Evolutionary conservation across 495 filamentous ascomycete genomes (phyloP).

Genomic region (Antarctomyces pellizariae): DNA sequence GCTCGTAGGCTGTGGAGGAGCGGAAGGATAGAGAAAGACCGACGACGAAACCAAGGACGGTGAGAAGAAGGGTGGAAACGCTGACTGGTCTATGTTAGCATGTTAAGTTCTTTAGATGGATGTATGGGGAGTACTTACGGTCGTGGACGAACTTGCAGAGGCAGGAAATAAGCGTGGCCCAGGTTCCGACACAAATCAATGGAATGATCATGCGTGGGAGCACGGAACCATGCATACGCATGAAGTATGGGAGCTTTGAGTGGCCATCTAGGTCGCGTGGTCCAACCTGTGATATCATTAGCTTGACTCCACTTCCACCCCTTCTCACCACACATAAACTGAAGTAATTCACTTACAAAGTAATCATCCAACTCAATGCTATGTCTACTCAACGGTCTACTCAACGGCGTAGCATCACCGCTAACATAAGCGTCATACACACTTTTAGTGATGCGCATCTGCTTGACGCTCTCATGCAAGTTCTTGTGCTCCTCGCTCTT

Average conservation of each 20-base stretch:
- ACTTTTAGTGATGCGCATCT: no score
- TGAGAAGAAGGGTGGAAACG: constrained; percentile 49
- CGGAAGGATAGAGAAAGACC: constrained; percentile 65
- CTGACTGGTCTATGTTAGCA: constrained; percentile 17
- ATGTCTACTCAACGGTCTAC: background rate
- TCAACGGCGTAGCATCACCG: no score
- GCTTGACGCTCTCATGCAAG: no score
- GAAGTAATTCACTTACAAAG: constrained; percentile 19
- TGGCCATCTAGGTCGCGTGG: constrained; percentile 52
- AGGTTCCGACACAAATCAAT: constrained; percentile 36
- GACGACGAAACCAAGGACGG: constrained; percentile 76
- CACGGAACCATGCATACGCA: constrained; percentile 63
- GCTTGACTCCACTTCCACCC: background rate
- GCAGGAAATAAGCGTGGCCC: constrained; percentile 45
- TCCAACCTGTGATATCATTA: constrained; percentile 17
- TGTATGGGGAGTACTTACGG: constrained; percentile 17
- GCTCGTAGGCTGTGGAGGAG: constrained; percentile 67
- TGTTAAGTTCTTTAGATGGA: background rate
- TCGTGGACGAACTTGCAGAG: constrained; percentile 28
- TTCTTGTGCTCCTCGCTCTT: no score
- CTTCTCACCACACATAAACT: background rate
- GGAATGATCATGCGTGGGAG: constrained; percentile 63
- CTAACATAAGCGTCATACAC: no score
- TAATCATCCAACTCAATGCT: constrained; percentile 25
- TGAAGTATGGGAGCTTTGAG: constrained; percentile 60